These are phyloP conservation scores for Lichtheimia corymbifera DNA, from an alignment of 371 early-diverging fungal species.

Conservation along the genomic window DNA sequence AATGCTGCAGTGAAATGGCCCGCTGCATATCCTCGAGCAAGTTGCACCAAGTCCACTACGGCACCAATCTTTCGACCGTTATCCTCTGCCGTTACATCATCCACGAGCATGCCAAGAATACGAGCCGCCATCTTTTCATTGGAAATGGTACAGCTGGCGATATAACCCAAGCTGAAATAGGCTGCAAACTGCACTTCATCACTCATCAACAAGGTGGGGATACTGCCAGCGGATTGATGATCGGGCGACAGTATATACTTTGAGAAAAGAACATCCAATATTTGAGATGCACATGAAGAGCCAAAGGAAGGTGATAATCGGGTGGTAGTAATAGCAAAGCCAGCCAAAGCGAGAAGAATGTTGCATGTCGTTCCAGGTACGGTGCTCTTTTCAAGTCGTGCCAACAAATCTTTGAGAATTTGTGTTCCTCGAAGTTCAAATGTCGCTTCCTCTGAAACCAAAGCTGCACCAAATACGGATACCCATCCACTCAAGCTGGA, in stretches of 20 bases:
- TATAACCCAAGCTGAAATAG: slow-evolving; percentile 45
- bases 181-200: slow-evolving; percentile 67
- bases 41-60: slow-evolving; percentile 38
- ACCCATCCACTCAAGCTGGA: slow-evolving; percentile 52
- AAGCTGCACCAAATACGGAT: slow-evolving; percentile 38
- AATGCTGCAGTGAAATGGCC: slow-evolving; percentile 44
- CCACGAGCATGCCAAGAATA: slow-evolving; percentile 18
- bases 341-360: slow-evolving; percentile 53
- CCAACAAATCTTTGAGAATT: slow-evolving; percentile 44
- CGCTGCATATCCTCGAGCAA: slow-evolving; percentile 57
- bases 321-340: slow-evolving; percentile 26
- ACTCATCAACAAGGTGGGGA: slow-evolving; percentile 38
- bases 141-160: slow-evolving; percentile 44
- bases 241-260: slow-evolving; percentile 24
- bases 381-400: slow-evolving; percentile 50
- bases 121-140: slow-evolving; percentile 43
- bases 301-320: slow-evolving; percentile 31
- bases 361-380: slow-evolving; percentile 61
- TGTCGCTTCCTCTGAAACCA: slow-evolving; percentile 20
- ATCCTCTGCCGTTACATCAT: slow-evolving; percentile 5
- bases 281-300: slow-evolving; percentile 24
- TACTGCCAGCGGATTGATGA: slow-evolving; percentile 9
- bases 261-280: slow-evolving; percentile 27
- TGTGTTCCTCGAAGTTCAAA: slow-evolving; percentile 27
- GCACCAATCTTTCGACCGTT: slow-evolving; percentile 31